Base-by-base conservation (phyloP, 208 protist genomes). In the Naegleria gruberi region DNA sequence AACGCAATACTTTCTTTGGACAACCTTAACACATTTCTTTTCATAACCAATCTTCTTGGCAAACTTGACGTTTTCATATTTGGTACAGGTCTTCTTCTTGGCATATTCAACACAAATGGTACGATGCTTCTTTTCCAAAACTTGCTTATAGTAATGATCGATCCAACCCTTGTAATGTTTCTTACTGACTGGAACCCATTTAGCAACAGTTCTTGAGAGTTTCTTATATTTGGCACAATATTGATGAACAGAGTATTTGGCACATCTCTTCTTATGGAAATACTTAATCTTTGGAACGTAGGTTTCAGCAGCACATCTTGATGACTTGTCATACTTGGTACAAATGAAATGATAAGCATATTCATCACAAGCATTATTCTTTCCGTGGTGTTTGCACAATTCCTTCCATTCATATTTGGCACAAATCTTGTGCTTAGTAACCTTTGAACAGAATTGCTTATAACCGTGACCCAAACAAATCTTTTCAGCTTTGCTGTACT, bases 281-380 rank as follows among this genome's bases (percentile, higher is more conserved):
- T 7, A 77, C 6, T 19, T 37, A 37, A 37, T 77, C 65, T 77
- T 77, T 77, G 65, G 65, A 77, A 77, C 30, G 26, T 37, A 77
- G 30, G 65, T 37, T 8, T 77, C 8, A n/a, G n/a, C 65, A 77
- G 65, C 65, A 77, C 65, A 77, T 77, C 65, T 19, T 77, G 17
- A 30, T 5, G 65, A 19, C 19, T 5, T 77, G 8, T 77, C 65
- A 37, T 77, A 77, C n/a, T 77, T 77, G 65, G 65, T 77, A 77
- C 65, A 77, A 77, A 77, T 37, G 8, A 77, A 77, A n/a, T 77
- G 65, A 77, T 77, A 77, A 77, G 65, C 65, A 37, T 77, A 77
- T 77, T 77, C 26, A 77, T 77, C 65, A 77, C 65, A 77, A 37
- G 65, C 65, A 6, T 77, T 77, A 37, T 77, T 77, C 26, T 19